These are phyloP conservation scores for Sporodiniella umbellata DNA, from an alignment of 371 early-diverging fungal species.

Conservation along the genomic window DNA sequence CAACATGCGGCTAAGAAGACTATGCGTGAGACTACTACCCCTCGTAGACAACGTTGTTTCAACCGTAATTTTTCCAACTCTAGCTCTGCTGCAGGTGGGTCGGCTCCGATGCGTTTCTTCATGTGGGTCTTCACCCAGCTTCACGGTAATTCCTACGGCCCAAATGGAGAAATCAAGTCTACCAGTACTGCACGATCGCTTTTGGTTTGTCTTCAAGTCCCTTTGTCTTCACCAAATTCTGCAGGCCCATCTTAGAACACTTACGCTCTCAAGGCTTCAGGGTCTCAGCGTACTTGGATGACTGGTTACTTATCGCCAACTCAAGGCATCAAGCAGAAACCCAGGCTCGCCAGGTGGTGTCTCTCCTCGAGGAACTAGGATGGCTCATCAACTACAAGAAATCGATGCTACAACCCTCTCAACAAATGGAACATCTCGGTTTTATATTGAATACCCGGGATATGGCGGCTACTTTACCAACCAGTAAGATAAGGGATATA, in stretches of 20 bases:
- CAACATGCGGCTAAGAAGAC: neutral
- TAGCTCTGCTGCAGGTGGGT: too few species aligned
- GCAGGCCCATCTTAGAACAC: slow-evolving; percentile 23
- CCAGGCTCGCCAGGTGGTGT: neutral
- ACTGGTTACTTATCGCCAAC: slow-evolving; percentile 5
- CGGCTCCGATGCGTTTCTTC: slow-evolving; percentile 29
- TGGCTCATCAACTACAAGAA: slow-evolving; percentile 5
- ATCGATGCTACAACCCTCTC: slow-evolving; percentile 7
- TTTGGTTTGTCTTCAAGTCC: slow-evolving; percentile 51
- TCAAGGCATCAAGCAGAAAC: neutral
- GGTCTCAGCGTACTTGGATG: slow-evolving; percentile 13
- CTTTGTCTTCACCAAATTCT: slow-evolving; percentile 37
- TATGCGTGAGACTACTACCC: too few species aligned
- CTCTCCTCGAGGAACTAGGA: slow-evolving; percentile 3
- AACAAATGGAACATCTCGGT: slow-evolving; percentile 15
- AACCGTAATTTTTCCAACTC: too few species aligned
- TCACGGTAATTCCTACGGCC: slow-evolving; percentile 36
- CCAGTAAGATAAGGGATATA: slow-evolving; percentile 16
- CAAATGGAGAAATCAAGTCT: slow-evolving; percentile 33
- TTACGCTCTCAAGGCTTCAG: slow-evolving; percentile 14
- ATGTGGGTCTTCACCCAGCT: slow-evolving; percentile 13
- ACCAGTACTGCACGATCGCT: slow-evolving; percentile 41
- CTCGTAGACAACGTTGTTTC: too few species aligned
- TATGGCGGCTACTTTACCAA: slow-evolving; percentile 2
- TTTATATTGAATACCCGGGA: slow-evolving; percentile 2